phyloP scores from a whole-genome alignment of 768 basidiomycete genomes.

The Lactarius trivialis region DNA sequence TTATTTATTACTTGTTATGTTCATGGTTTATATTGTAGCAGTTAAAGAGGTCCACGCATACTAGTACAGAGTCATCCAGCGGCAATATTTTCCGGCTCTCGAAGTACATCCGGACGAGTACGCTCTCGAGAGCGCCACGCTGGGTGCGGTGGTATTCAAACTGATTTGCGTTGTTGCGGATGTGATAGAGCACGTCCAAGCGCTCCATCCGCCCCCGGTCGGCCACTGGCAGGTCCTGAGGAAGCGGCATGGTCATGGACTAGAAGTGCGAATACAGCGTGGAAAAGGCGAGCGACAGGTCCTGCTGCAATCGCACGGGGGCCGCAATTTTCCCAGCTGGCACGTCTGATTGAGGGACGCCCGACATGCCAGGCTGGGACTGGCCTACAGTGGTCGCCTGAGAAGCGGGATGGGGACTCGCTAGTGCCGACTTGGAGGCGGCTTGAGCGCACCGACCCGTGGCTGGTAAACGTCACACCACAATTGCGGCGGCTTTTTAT shows the following conservation, averaged over 20 bases:
- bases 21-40: too few species aligned
- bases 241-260: slow-evolving; percentile 23
- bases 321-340: background rate
- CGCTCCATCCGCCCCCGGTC: slow-evolving; percentile 52
- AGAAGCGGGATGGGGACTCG: slow-evolving; percentile 24
- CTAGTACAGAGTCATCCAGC: too few species aligned
- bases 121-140: slow-evolving; percentile 70
- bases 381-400: background rate
- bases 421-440: slow-evolving; percentile 44
- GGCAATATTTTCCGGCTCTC: background rate
- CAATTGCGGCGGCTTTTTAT: too few species aligned
- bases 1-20: too few species aligned
- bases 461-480: too few species aligned
- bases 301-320: slow-evolving; percentile 2
- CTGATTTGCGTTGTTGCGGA: slow-evolving; percentile 65
- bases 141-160: slow-evolving; percentile 69
- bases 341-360: background rate
- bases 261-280: slow-evolving; percentile 48
- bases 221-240: slow-evolving; percentile 16
- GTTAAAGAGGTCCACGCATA: too few species aligned
- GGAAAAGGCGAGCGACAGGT: slow-evolving; percentile 31
- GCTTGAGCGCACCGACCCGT: slow-evolving; percentile 68
- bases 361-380: slow-evolving; percentile 6
- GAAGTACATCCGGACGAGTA: slow-evolving; percentile 67
- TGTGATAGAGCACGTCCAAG: slow-evolving; percentile 70